Evolutionary conservation across 148 eudicot species (phyloP), one percentile per base, ranked within the genome.

Genomic region (Gaultheria prostrata): DNA sequence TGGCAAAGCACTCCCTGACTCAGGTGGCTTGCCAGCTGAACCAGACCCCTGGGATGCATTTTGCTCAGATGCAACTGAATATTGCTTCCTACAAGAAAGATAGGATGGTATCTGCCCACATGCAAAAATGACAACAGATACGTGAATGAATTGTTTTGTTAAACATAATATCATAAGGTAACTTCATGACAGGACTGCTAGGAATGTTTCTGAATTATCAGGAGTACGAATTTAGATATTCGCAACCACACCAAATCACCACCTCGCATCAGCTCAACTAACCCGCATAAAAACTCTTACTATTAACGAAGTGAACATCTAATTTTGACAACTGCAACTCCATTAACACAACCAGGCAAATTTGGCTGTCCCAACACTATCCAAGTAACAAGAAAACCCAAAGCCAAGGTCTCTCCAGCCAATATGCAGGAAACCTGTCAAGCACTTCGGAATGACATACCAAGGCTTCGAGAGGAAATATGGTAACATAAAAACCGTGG

Each of bases 31-130:
- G 80, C 85, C 88, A 14, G 90, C 77, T 24, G 92, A 74, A 70
- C 91, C 89, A 76, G 92, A 85, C 39, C 87, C 86, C 43, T 89
- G 87, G 57, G 90, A 73, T 33, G 35, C 91, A 89, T 88, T 86
- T 48, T 86, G 71, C 79, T 61, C 86, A 32, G 93, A 83, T 24
- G 84, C 80, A 63, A 86, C 90, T 51, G 98, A 94, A 77, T 91
- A 94, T 17, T 82, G 87, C 87, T 90, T 92, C 75, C 89, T 86
- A 69, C 88, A 83, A 83, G 88, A 87, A 88, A 87, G 91, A 85
- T 90, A 85, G 51, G 92, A 88, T 82, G 91, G 90, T 88, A 87
- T 76, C 98, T 92, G 94, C 85, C 69, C 72, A 75, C 70, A 80
- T 8, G 13, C 65, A 63, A 85, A 49, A 85, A 73, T 49, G 24